Percentiles rank a stretch among this genome's conserved stretches.
phyloP scores from a whole-genome alignment of 768 basidiomycete species.

The Termitomyces heimii region DNA sequence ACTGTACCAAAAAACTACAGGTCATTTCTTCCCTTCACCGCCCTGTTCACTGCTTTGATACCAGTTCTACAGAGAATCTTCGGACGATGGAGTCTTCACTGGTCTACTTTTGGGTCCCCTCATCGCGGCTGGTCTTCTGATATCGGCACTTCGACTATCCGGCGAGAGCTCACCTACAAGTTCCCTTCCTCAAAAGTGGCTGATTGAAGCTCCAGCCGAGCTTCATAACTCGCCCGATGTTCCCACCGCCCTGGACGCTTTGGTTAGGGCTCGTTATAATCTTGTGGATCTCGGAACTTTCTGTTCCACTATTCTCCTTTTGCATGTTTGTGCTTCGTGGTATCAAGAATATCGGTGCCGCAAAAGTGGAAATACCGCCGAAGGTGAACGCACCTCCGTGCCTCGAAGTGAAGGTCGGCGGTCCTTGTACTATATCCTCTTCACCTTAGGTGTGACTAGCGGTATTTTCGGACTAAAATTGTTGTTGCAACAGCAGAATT shows the following conservation, averaged over 20 bases:
- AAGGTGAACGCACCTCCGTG: constrained; percentile 70
- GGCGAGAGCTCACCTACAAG: constrained; percentile 17
- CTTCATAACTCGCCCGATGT: constrained; percentile 37
- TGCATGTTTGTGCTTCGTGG: constrained; percentile 76
- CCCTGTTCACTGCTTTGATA: constrained; percentile 5
- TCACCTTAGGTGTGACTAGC: constrained; percentile 49
- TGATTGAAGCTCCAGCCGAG: constrained; percentile 65
- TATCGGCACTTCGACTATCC: constrained; percentile 36
- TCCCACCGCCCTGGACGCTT: constrained; percentile 43
- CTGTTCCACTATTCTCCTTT: constrained; percentile 72
- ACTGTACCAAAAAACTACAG: constrained; percentile 85
- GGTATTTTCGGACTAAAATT: constrained; percentile 45
- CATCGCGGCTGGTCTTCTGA: constrained; percentile 64
- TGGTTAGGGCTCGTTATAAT: constrained; percentile 65
- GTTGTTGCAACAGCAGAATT: constrained; percentile 30
- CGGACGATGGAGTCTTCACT: constrained; percentile 83
- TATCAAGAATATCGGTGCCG: constrained; percentile 58
- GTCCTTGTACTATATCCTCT: constrained; percentile 58
- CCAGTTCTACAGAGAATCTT: constrained; percentile 48
- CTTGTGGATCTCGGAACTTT: constrained; percentile 77
- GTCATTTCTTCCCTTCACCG: constrained; percentile 24
- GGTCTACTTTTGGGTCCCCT: constrained; percentile 82
- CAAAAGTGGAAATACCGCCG: constrained; percentile 33
- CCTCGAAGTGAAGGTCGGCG: constrained; percentile 67
- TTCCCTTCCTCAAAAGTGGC: constrained; percentile 60